A percentile compares a stretch with the other conserved stretches of the same genome.
phyloP scores from a whole-genome alignment of 2,329 filamentous ascomycete species.

The Fonsecaea pedrosoi region DNA sequence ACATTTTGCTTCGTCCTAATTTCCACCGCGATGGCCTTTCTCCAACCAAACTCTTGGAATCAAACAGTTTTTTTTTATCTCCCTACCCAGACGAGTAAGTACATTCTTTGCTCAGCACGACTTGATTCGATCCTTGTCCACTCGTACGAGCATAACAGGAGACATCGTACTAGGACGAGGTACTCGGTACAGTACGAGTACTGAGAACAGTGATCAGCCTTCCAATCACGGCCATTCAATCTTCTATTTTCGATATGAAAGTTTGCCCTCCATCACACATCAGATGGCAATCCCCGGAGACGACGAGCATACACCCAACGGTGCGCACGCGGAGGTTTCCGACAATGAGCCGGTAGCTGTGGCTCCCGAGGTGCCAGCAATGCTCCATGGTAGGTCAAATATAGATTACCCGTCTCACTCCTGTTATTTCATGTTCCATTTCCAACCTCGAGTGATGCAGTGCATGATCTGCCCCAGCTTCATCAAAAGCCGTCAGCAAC shows the following conservation, averaged over 20 bases:
- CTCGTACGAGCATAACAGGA: not conserved
- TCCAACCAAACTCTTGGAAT: not conserved
- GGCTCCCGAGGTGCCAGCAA: not conserved
- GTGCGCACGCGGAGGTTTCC: not conserved
- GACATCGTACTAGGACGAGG: not conserved
- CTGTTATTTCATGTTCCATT: conserved; percentile 15
- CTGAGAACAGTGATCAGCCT: not conserved
- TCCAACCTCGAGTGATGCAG: conserved; percentile 41
- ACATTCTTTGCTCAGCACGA: not conserved
- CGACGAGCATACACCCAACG: not conserved
- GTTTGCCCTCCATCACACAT: not conserved
- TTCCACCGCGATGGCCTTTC: not conserved
- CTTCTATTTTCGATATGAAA: not conserved
- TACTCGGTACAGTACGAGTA: too few species aligned
- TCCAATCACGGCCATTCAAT: conserved; percentile 5
- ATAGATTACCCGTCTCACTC: conserved; percentile 6
- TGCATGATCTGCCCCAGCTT: conserved; percentile 80
- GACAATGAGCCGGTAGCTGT: not conserved
- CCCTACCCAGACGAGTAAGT: not conserved
- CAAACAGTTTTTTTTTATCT: not conserved
- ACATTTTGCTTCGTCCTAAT: not conserved
- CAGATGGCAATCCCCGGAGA: not conserved
- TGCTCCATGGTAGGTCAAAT: conserved; percentile 33
- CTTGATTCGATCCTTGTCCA: not conserved
- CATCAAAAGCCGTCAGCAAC: conserved; percentile 75